A percentile compares a stretch with the other conserved stretches of the same genome.
These are phyloP conservation scores for Allium cepa DNA, from an alignment of 106 monocot species.

Conservation along the genomic window DNA sequence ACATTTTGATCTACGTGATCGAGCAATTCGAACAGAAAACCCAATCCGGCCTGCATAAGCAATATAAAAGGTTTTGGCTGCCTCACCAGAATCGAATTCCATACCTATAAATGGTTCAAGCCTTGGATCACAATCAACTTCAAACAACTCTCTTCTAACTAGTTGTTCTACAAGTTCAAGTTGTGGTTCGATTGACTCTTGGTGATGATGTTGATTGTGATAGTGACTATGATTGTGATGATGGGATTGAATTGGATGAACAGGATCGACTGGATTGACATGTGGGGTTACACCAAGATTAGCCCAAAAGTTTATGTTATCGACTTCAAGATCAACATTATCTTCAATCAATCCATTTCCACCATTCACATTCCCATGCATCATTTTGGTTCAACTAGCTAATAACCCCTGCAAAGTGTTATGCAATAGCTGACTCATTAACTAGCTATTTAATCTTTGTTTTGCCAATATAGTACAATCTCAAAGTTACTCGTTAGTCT, in stretches of 20 bases:
- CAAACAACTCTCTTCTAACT: slow-evolving; percentile 40
- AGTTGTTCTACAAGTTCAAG: slow-evolving; percentile 29
- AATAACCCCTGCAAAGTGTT: not conserved
- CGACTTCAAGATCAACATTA: slow-evolving; percentile 49
- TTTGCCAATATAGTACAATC: no score
- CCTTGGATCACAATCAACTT: slow-evolving; percentile 37
- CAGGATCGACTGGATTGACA: slow-evolving; percentile 28
- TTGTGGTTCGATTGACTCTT: slow-evolving; percentile 14
- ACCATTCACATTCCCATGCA: slow-evolving; percentile 28
- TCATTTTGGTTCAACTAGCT: slow-evolving; percentile 14
- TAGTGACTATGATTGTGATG: slow-evolving; percentile 13
- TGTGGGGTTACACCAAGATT: slow-evolving; percentile 52
- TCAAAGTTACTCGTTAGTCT: no score
- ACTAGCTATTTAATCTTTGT: not conserved
- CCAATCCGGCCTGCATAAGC: slow-evolving; percentile 68
- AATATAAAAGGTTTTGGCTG: slow-evolving; percentile 73
- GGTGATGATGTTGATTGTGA: slow-evolving; percentile 13
- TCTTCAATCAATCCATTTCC: slow-evolving; percentile 37
- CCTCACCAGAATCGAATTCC: slow-evolving; percentile 74
- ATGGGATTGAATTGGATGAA: slow-evolving; percentile 12
- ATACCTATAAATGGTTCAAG: slow-evolving; percentile 63
- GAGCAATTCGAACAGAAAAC: slow-evolving; percentile 58
- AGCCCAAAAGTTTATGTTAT: slow-evolving; percentile 65
- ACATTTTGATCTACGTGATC: slow-evolving; percentile 63
- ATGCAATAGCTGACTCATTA: not conserved